phyloP scores from a whole-genome alignment of 208 protist genomes.

The Borovskyia barvae region DNA sequence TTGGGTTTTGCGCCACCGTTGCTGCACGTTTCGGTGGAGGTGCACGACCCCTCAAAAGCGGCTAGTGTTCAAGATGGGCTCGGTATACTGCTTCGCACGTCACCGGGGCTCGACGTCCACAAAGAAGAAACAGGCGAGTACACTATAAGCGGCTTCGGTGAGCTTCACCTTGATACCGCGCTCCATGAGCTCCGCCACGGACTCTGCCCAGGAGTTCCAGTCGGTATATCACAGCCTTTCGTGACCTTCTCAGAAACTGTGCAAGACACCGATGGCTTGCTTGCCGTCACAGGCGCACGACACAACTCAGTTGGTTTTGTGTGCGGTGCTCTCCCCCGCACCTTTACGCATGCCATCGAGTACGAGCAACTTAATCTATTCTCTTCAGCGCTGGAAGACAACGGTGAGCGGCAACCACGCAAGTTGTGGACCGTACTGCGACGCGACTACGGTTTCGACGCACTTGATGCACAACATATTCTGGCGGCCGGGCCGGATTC shows the following conservation, averaged over 20 bases:
- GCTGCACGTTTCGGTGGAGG: conserved; percentile 97
- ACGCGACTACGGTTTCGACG: conserved; percentile 94
- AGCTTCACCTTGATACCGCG: conserved; percentile 98
- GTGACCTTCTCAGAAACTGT: conserved; percentile 98
- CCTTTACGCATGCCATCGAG: conserved; percentile 46
- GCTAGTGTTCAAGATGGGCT: conserved; percentile 94
- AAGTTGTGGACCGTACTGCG: conserved; percentile 56
- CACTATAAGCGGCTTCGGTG: conserved; percentile 96
- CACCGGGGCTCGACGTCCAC: conserved; percentile 87
- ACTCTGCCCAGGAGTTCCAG: conserved; percentile 51
- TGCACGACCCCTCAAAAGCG: conserved; percentile 94
- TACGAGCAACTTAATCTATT: conserved; percentile 56
- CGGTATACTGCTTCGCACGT: conserved; percentile 89
- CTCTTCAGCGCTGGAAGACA: conserved; percentile 1
- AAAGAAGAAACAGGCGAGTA: conserved; percentile 99
- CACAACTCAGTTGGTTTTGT: conserved; percentile 46
- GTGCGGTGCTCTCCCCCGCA: conserved; percentile 36
- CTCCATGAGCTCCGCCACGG: conserved; percentile 95
- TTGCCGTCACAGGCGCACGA: conserved; percentile 60
- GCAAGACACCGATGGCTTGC: conserved; percentile 79
- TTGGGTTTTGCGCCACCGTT: conserved; percentile 32
- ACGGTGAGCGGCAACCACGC: conserved; percentile 4
- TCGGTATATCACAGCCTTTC: conserved; percentile 94
- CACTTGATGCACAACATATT: conserved; percentile 92
- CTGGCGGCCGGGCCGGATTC: conserved; percentile 93